Evolutionary conservation across 2,329 filamentous ascomycete genomes (phyloP).

Genomic region (Aspergillus glaucus): DNA sequence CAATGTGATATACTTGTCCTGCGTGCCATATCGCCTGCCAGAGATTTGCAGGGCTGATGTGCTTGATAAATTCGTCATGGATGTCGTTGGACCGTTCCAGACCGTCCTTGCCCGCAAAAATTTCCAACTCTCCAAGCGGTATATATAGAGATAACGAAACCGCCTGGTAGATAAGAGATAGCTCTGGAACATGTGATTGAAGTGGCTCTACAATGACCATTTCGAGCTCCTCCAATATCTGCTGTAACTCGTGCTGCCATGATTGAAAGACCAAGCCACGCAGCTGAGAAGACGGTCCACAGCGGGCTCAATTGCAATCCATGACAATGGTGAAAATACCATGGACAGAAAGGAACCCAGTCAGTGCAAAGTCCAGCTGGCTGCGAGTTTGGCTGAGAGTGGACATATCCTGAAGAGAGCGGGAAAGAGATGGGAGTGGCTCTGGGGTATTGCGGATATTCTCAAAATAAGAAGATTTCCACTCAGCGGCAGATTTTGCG

Average conservation of each 20-base stretch:
- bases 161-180: constrained; percentile 30
- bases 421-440: constrained; percentile 35
- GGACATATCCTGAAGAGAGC: constrained; percentile 53
- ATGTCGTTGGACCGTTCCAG: constrained; percentile 32
- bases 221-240: not conserved
- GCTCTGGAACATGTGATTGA: constrained; percentile 43
- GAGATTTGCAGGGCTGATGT: constrained; percentile 31
- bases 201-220: not conserved
- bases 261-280: too few relatives aligned
- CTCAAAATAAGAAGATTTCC: constrained; percentile 56
- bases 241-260: too few relatives aligned
- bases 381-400: constrained; percentile 45
- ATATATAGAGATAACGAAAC: constrained; percentile 34
- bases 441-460: constrained; percentile 12
- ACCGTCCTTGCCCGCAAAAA: constrained; percentile 40
- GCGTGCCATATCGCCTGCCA: constrained; percentile 56
- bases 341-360: constrained; percentile 57
- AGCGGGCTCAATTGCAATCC: constrained; percentile 49
- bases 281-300: not conserved
- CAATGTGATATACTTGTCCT: constrained; percentile 59
- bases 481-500: constrained; percentile 56
- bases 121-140: constrained; percentile 39
- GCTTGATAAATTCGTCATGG: constrained; percentile 29
- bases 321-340: constrained; percentile 61
- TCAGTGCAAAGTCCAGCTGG: constrained; percentile 51